phyloP scores from a whole-genome alignment of 306 rosid genomes.

The Erythrophleum fordii region DNA sequence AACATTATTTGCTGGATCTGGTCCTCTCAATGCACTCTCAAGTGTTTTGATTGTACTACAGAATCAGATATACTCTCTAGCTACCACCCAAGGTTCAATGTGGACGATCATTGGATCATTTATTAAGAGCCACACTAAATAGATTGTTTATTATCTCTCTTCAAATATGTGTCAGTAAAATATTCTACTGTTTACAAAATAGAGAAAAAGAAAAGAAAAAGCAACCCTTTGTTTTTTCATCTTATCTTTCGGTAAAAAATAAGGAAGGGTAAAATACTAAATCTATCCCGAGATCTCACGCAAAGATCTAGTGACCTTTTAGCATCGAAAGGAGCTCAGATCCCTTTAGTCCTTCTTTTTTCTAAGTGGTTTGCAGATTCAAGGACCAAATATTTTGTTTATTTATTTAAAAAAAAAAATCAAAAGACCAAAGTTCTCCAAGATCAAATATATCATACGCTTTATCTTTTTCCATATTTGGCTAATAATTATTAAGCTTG shows the following conservation, averaged over 20 bases:
- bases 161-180: neutral
- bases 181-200: neutral
- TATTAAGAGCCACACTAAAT: neutral
- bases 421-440: too few species aligned
- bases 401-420: too few species aligned
- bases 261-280: conserved; percentile 3
- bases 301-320: conserved; percentile 36
- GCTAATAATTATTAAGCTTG: neutral
- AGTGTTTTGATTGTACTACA: neutral
- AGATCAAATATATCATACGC: neutral
- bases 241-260: conserved; percentile 17
- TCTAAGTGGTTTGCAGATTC: neutral
- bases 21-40: neutral
- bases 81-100: neutral
- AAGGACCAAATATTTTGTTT: too few species aligned
- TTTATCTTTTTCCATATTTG: neutral
- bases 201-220: neutral
- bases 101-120: neutral
- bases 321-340: conserved; percentile 32
- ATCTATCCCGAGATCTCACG: conserved; percentile 29
- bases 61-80: neutral
- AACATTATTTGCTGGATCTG: neutral
- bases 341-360: neutral
- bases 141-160: neutral
- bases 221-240: neutral